phyloP scores from a whole-genome alignment of 1,284 basidiomycete species.

The Tilletia walkeri region DNA sequence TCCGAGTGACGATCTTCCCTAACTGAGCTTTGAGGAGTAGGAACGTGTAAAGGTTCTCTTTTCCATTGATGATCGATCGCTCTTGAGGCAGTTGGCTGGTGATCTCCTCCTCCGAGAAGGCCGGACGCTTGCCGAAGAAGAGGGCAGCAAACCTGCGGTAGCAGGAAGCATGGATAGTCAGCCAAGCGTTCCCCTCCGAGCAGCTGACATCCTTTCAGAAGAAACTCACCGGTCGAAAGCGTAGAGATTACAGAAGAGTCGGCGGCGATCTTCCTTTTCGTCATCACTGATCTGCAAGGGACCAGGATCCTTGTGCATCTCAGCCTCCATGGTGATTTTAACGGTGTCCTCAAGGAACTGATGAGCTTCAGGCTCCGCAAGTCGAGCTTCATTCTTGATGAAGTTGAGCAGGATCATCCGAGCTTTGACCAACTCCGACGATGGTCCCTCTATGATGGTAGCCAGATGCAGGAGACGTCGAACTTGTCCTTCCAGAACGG shows the following conservation, averaged over 20 bases:
- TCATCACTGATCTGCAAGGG: neutral
- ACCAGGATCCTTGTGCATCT: neutral
- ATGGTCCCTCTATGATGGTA: neutral
- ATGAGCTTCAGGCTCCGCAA: neutral
- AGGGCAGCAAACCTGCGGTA: neutral
- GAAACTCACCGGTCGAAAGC: neutral
- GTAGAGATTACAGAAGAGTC: constrained; percentile 4
- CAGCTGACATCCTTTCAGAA: neutral
- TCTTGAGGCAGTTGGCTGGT: neutral
- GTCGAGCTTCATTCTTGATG: constrained; percentile 8
- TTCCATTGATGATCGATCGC: constrained; percentile 3
- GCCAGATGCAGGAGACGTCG: neutral
- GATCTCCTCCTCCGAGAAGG: constrained; percentile 1
- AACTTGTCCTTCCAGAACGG: neutral
- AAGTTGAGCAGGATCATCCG: neutral
- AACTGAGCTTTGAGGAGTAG: neutral
- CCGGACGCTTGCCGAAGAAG: neutral
- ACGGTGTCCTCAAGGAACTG: neutral
- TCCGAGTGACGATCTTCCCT: neutral
- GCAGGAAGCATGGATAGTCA: neutral
- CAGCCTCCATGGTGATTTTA: neutral
- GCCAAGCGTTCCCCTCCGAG: neutral
- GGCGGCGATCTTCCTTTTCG: constrained; percentile 7
- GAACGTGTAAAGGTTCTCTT: constrained; percentile 1
- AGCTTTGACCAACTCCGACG: neutral